Percentiles rank a stretch among this genome's conserved stretches.
Conservation (phyloP, 495 filamentous ascomycete species). For the Barbatosphaeria neglecta region DNA sequence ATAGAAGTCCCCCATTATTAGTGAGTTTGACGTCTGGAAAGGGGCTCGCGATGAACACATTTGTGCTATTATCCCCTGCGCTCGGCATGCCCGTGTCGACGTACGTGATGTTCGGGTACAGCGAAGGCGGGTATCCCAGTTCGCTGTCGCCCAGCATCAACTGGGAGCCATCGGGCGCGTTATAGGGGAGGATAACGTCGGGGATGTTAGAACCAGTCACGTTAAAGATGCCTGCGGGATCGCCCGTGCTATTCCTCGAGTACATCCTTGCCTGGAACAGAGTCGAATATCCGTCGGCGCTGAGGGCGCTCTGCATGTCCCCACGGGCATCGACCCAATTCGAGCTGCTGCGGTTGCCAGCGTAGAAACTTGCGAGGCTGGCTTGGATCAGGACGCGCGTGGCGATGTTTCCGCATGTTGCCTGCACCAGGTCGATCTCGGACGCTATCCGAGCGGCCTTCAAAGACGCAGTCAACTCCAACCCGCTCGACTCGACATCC, state of each 20-base stretch:
- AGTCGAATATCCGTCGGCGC: conserved; percentile 35
- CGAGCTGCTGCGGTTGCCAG: conserved; percentile 30
- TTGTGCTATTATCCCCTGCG: conserved; percentile 21
- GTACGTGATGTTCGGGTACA: conserved; percentile 71
- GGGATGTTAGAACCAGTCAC: conserved; percentile 36
- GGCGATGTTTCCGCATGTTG: conserved; percentile 51
- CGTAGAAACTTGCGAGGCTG: conserved; percentile 50
- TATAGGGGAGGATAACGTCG: conserved; percentile 46
- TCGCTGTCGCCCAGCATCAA: conserved; percentile 46
- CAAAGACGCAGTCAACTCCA: conserved; percentile 69
- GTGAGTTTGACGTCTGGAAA: conserved; percentile 44
- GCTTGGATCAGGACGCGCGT: conserved; percentile 58
- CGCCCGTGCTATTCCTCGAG: conserved; percentile 50
- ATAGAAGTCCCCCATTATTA: conserved; percentile 38
- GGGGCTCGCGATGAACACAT: conserved; percentile 24
- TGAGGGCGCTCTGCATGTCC: conserved; percentile 54
- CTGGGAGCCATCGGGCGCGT: conserved; percentile 39
- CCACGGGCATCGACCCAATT: conserved; percentile 44
- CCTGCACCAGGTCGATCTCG: conserved; percentile 61
- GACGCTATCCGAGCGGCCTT: conserved; percentile 73
- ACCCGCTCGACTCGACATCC: conserved; percentile 41
- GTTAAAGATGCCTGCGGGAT: conserved; percentile 42
- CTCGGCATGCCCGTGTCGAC: conserved; percentile 24
- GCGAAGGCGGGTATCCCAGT: conserved; percentile 50
- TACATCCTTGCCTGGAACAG: conserved; percentile 57